Evolutionary conservation across 1,284 basidiomycete genomes (phyloP), one percentile per base, ranked within the genome.

Genomic region (Lignosus rhinocerotis): DNA sequence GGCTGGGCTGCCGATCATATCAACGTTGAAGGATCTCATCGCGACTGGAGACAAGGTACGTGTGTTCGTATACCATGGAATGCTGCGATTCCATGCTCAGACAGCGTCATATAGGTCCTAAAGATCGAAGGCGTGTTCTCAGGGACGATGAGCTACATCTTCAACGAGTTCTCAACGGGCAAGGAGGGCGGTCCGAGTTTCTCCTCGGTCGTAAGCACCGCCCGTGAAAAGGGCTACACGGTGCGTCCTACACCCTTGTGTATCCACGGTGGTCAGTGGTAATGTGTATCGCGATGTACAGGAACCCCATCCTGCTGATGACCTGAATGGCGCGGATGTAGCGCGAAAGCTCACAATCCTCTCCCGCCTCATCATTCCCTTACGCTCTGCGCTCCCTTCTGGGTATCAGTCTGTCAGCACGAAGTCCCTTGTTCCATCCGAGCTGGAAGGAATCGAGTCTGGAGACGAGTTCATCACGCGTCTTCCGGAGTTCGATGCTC

Each of bases 141-240:
- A 8, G 96, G 96, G 3, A 99, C 96, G 0, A 87, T 99, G 79
- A 94, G 91, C 71, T 99, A 99, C 79, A 98, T 99, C 76, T 99
- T 99, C 83, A 99, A 99, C 78, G 89, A 95, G 66, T 99, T 95
- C 73, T 94, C 91, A 5, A 85, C 82, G 0, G 83, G 83, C 0
- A 76, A 76, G 21, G 74, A 78, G 25, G 81, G 78, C 46, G 85
- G 86, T 0, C 85, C 86, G 0, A 76, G 77, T 39, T 98, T 99
- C 76, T 96, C 93, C 2, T 88, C 93, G 17, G 89, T 99, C 50
- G 96, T 99, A 64, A 85, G 85, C 65, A 75, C 89, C 42, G 97
- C 97, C 14, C 90, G 94, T 57, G 90, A 93, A 68, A 92, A 93
- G 67, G 97, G 96, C 0, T 99, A 96, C 77, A 99, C 96, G 17